Conservation (phyloP, 2,329 filamentous ascomycete genomes). For the Botrytis fragariae region DNA sequence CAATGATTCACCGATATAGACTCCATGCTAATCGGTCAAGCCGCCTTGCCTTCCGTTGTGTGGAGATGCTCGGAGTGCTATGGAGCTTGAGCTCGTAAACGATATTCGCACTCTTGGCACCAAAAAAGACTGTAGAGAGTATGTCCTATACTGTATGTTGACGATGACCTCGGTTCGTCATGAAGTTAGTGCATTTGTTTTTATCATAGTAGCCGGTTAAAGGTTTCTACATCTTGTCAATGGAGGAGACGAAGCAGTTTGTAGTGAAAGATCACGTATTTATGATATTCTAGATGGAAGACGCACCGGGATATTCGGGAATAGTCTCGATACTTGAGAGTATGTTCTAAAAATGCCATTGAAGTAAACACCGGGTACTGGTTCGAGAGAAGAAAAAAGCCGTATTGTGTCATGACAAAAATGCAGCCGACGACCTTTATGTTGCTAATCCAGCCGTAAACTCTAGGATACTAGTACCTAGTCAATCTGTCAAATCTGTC, state of each 20-base stretch:
- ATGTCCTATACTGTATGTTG: neutral
- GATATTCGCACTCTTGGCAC: neutral
- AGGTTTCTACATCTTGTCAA: neutral
- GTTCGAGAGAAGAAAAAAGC: neutral
- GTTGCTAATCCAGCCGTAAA: neutral
- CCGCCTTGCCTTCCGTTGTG: neutral
- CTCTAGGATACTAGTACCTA: neutral
- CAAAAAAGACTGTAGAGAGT: neutral
- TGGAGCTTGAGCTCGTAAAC: conserved; percentile 3
- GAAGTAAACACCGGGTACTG: neutral
- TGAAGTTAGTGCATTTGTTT: neutral
- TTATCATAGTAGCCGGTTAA: neutral
- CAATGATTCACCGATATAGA: neutral
- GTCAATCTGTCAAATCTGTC: neutral
- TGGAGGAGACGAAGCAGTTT: neutral
- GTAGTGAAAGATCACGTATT: neutral
- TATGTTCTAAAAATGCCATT: neutral
- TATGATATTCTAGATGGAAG: neutral
- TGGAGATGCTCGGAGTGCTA: conserved; percentile 5
- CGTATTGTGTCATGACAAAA: neutral
- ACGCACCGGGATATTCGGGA: neutral
- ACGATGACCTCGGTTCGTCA: neutral
- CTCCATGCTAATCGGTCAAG: neutral
- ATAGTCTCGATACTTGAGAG: neutral
- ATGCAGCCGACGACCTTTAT: neutral